A percentile compares a stretch with the other conserved stretches of the same genome.
These are phyloP conservation scores for Apiotrichum laibachii DNA, from an alignment of 1,284 basidiomycete species.

Conservation along the genomic window DNA sequence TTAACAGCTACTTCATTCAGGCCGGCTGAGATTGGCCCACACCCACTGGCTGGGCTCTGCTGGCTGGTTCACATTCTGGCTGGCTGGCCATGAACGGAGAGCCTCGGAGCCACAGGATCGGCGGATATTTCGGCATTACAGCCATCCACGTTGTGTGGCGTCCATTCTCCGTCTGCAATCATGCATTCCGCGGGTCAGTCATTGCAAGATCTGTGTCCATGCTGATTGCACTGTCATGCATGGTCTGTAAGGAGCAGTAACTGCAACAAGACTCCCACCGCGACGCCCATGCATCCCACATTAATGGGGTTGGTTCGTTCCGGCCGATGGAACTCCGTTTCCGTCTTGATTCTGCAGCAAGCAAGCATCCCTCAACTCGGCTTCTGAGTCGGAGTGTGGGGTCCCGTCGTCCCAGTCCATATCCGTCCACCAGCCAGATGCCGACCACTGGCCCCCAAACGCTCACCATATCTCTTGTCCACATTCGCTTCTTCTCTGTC, in stretches of 20 bases:
- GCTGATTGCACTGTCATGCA: too few species aligned
- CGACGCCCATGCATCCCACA: too few species aligned
- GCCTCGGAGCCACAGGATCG: background rate
- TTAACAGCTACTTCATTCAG: conserved; percentile 6
- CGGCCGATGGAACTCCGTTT: too few species aligned
- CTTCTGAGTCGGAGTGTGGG: background rate
- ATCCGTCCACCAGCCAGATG: too few species aligned
- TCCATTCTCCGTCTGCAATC: too few species aligned
- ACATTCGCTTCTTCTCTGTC: too few species aligned
- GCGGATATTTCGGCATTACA: background rate
- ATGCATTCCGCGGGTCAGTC: background rate
- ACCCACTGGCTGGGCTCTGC: background rate
- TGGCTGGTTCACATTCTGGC: background rate
- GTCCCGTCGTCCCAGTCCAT: too few species aligned
- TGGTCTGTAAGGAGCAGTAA: too few species aligned
- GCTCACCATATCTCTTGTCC: too few species aligned
- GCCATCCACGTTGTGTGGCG: background rate
- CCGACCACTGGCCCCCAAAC: too few species aligned
- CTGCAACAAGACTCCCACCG: too few species aligned
- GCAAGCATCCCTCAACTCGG: background rate
- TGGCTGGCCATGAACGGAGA: background rate
- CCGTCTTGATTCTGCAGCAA: background rate
- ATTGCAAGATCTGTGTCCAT: background rate
- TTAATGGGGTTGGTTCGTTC: too few species aligned
- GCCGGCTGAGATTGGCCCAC: conserved; percentile 11